Evolutionary conservation across 805 yeast genomes (phyloP).

Genomic region (Kuraishia ogatae): DNA sequence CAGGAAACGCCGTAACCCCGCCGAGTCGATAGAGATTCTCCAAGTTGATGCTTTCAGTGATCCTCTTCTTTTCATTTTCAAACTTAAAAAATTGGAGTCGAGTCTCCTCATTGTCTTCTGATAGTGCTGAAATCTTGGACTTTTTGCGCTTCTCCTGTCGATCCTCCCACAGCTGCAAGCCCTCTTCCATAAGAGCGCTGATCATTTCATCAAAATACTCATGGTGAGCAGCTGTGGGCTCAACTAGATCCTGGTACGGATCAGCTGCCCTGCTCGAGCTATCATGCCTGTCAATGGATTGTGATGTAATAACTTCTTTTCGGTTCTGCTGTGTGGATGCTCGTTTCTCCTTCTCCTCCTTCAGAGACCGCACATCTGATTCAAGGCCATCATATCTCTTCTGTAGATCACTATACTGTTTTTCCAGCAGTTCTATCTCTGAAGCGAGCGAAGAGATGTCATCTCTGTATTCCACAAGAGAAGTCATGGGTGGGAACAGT

Average conservation of each 20-base stretch:
- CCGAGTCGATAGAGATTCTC: constrained; percentile 41
- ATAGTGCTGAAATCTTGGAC: not conserved
- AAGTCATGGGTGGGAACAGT: not conserved
- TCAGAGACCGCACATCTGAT: not conserved
- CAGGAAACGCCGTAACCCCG: constrained; percentile 44
- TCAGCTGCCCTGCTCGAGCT: not conserved
- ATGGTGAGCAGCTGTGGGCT: constrained; percentile 15
- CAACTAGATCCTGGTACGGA: constrained; percentile 3
- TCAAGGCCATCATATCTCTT: not conserved
- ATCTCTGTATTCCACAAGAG: not conserved
- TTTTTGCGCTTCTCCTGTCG: not conserved
- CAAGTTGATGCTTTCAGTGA: constrained; percentile 25
- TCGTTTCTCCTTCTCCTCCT: not conserved
- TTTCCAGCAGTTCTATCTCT: constrained; percentile 5
- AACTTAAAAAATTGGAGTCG: constrained; percentile 2
- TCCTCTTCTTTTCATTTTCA: constrained; percentile 8
- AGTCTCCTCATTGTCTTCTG: not conserved
- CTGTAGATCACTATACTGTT: constrained; percentile 1
- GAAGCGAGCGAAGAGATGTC: constrained; percentile 5
- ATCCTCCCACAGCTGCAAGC: constrained; percentile 9
- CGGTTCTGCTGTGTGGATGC: not conserved
- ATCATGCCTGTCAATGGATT: not conserved
- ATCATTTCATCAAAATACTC: constrained; percentile 21
- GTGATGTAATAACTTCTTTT: not conserved
- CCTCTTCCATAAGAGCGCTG: constrained; percentile 14